Evolutionary conservation across 1,139 yeast species (phyloP), one percentile per base, ranked within the genome.

Genomic region (Yamadazyma dushanensis): DNA sequence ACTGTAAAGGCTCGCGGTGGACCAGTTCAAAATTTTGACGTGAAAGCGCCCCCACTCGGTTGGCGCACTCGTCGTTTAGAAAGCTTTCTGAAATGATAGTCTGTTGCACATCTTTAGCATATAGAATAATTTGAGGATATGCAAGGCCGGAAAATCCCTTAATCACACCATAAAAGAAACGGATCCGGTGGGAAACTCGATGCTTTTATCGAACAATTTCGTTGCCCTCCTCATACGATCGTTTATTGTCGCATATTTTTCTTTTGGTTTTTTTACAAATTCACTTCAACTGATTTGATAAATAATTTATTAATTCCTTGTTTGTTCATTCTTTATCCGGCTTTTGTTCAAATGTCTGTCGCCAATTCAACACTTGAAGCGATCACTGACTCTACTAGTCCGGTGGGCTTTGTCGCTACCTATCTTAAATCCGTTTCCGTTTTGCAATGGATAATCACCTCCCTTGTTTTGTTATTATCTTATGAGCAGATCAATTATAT

Each of bases 401-500:
- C 14, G 15, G 22, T 26, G 22, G 21, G n/a, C 9, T 17, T 5
- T 17, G 3, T 26, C 16, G 16, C 21, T 6, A 21, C 10, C 16
- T 26, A 26, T 16, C 15, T 26, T 9, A 26, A 26, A 11, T 16
- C 21, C 17, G 21, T 26, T 17, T 26, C 29, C 11, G 17, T 15
- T n/a, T 26, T 75, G 66, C 78, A 82, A 50, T 53, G 82, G 33
- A 45, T 71, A 16, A 43, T 77, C 14, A 67, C 88, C 1, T 45
- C 75, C 4, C 35, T 84, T 11, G 66, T 80, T 3, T 47, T 77
- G 13, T 63, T 70, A 3, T 57, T 89, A 34, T 66, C 83, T 2
- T 87, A 82, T 54, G 97, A 90, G 61, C 97, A 90, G 64, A 65
- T 89, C 23, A 62, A 75, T 48, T 92, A 92, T 57, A 80, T 88